phyloP scores from a whole-genome alignment of 2,329 filamentous ascomycete genomes.

The Xylaria multiplex region DNA sequence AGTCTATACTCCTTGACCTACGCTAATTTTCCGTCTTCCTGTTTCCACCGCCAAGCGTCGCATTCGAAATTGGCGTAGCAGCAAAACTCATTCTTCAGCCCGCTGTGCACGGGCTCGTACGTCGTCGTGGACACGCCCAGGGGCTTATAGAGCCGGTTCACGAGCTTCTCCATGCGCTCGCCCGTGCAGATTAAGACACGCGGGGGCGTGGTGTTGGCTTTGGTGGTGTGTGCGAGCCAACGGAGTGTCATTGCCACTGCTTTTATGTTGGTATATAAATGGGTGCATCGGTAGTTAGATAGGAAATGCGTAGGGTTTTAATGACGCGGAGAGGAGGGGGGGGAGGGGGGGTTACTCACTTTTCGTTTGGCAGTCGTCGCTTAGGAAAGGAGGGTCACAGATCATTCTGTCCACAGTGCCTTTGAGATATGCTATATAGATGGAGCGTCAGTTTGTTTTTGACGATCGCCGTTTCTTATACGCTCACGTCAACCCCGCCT shows the following conservation, averaged over 20 bases:
- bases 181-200: constrained; percentile 77
- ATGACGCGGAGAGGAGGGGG: not conserved
- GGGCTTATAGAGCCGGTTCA: constrained; percentile 72
- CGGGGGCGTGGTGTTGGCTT: constrained; percentile 37
- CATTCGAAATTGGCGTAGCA: constrained; percentile 84
- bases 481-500: not conserved
- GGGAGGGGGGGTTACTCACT: constrained; percentile 54
- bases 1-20: too few species aligned
- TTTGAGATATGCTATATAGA: constrained; percentile 62
- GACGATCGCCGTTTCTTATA: not conserved
- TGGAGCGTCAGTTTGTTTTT: constrained; percentile 8
- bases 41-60: constrained; percentile 56
- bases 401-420: constrained; percentile 75
- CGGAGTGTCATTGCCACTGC: constrained; percentile 76
- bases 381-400: constrained; percentile 82
- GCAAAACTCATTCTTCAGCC: constrained; percentile 82
- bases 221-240: constrained; percentile 68
- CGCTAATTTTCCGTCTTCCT: not conserved
- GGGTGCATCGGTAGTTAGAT: not conserved
- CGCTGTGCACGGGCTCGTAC: constrained; percentile 76
- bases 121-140: constrained; percentile 72
- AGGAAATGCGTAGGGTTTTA: not conserved
- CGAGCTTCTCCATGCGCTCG: constrained; percentile 75
- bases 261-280: not conserved
- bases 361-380: constrained; percentile 83